These are phyloP conservation scores for Globisporangium abappressorium DNA, from an alignment of 352 stramenopile genomes.

Conservation along the genomic window DNA sequence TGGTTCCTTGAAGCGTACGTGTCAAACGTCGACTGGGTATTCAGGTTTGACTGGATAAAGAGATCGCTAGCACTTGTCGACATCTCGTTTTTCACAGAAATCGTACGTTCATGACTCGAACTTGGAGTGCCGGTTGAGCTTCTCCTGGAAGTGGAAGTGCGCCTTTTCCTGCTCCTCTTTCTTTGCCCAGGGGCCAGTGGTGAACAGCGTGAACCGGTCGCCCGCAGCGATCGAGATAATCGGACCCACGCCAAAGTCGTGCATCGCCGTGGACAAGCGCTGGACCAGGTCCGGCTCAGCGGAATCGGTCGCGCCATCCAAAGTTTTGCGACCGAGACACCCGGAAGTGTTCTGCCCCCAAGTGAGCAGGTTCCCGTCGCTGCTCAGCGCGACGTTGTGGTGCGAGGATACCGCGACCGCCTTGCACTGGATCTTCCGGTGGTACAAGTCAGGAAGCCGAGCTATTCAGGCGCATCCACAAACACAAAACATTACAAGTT, in stretches of 20 bases:
- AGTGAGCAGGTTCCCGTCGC: conserved; percentile 64
- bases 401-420: conserved; percentile 51
- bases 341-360: conserved; percentile 61
- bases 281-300: conserved; percentile 52
- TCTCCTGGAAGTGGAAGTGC: conserved; percentile 41
- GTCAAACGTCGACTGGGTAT: no score
- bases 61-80: no score
- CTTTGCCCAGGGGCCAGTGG: conserved; percentile 42
- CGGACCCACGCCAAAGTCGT: conserved; percentile 37
- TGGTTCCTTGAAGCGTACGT: no score
- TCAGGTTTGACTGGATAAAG: no score
- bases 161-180: conserved; percentile 29
- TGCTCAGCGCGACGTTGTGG: conserved; percentile 51
- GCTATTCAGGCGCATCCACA: conserved; percentile 21
- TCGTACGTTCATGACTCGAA: conserved; percentile 9
- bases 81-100: not conserved
- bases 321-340: conserved; percentile 43
- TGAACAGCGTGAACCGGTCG: conserved; percentile 58
- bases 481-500: no score
- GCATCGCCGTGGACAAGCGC: conserved; percentile 19
- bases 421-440: conserved; percentile 47
- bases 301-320: conserved; percentile 27
- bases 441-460: conserved; percentile 48
- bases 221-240: conserved; percentile 56
- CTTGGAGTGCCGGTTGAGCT: conserved; percentile 44